Evolutionary conservation across 2,329 filamentous ascomycete species (phyloP).

Genomic region (Alternaria gaisen): DNA sequence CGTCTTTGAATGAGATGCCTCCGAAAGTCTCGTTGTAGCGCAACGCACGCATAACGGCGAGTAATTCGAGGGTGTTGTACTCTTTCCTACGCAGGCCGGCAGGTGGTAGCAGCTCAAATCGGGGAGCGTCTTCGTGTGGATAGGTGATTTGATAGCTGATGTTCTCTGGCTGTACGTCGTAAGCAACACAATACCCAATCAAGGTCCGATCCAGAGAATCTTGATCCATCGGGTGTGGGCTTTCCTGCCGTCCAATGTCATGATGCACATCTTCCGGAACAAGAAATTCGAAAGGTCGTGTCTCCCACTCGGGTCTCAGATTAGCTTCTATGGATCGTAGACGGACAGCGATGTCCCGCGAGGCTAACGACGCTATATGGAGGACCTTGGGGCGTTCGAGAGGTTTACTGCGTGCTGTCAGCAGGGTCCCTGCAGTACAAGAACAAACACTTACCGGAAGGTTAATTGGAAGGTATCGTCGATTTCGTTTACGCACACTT

Average conservation of each 20-base stretch:
- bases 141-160: slow-evolving; percentile 58
- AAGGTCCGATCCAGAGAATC: slow-evolving; percentile 71
- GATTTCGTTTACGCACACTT: slow-evolving; percentile 65
- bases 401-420: slow-evolving; percentile 56
- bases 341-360: slow-evolving; percentile 70
- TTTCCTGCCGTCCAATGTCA: slow-evolving; percentile 45
- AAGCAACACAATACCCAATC: slow-evolving; percentile 74
- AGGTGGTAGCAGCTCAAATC: slow-evolving; percentile 70
- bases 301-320: slow-evolving; percentile 71
- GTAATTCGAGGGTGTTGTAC: slow-evolving; percentile 70
- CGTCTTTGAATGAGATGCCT: slow-evolving; percentile 72
- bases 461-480: slow-evolving; percentile 74
- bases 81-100: slow-evolving; percentile 59
- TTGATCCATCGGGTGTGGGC: slow-evolving; percentile 66
- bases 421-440: not conserved
- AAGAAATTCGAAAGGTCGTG: slow-evolving; percentile 68
- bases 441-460: slow-evolving; percentile 60
- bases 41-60: slow-evolving; percentile 73
- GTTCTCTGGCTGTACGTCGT: slow-evolving; percentile 71
- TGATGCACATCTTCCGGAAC: slow-evolving; percentile 61
- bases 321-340: slow-evolving; percentile 69
- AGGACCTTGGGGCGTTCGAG: slow-evolving; percentile 64
- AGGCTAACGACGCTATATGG: slow-evolving; percentile 70
- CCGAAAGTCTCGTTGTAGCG: slow-evolving; percentile 75
- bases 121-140: slow-evolving; percentile 68